Percentiles rank a stretch among this genome's conserved stretches.
Evolutionary conservation across 306 rosid species (phyloP).

Genomic region (peach (Prunus persica)): Prunus_persica_NCBIv2 NC_034011.1:26211001-26211500

Average conservation of each 20-base stretch:
- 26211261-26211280: neutral
- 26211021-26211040: neutral
- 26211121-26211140: neutral
- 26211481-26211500: conserved; percentile 68
- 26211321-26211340: neutral
- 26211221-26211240: neutral
- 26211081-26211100: neutral
- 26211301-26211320: neutral
- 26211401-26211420: neutral
- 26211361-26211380: neutral
- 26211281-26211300: neutral
- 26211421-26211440: neutral
- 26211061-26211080: neutral
- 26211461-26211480: neutral
- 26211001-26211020: neutral
- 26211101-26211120: neutral
- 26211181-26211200: neutral
- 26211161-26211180: neutral
- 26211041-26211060: neutral
- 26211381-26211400: too few relatives aligned
- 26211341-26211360: neutral
- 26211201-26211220: neutral
- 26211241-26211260: neutral
- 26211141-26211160: neutral
- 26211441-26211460: neutral